Evolutionary conservation across 139 green algal genomes (phyloP), one percentile per base, ranked within the genome.

Genomic region (Picochlorum sp.): DNA sequence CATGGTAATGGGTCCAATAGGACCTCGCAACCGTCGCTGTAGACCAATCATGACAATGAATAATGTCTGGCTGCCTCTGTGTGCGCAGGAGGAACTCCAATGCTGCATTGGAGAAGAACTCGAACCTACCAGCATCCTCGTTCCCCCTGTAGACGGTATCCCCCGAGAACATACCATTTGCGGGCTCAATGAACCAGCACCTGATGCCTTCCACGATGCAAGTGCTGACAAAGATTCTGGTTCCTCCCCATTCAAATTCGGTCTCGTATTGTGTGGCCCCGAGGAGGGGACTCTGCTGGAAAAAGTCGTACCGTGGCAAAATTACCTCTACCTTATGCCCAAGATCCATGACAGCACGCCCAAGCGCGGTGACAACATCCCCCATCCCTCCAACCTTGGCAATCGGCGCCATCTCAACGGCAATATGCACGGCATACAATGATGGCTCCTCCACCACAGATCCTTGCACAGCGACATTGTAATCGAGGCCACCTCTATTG

Each of bases 331-430:
- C 67, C 9, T 65, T 44, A 70, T 98, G 87, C 3, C 92, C 92
- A 66, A 87, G 60, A 49, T 98, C 92, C 71, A 89, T 68, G 15
- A 97, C 85, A 3, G 92, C 92, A 2, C 92, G 76, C 1, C 80
- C 84, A 61, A 98, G 79, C 0, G 82, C 79, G 4, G 92, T 97
- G n/a, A 97, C 92, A 28, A 98, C 92, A 74, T 98, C 92, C 13
- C 87, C 92, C 73, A 98, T 87, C 49, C 92, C 92, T 9, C 92
- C 92, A 46, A 87, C 90, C 82, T 98, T 98, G 64, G 87, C 88
- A 66, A 98, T 95, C 45, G 92, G 92, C 26, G 92, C 92, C 92
- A 98, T 98, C 80, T 98, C 92, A 15, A 96, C 86, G 5, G 91
- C 84, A 4, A 97, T 67, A 74, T 98, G 92, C 23, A 90, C 74